Evolutionary conservation across 1,139 yeast genomes (phyloP).

Genomic region (Arxiozyma heterogenica): DNA sequence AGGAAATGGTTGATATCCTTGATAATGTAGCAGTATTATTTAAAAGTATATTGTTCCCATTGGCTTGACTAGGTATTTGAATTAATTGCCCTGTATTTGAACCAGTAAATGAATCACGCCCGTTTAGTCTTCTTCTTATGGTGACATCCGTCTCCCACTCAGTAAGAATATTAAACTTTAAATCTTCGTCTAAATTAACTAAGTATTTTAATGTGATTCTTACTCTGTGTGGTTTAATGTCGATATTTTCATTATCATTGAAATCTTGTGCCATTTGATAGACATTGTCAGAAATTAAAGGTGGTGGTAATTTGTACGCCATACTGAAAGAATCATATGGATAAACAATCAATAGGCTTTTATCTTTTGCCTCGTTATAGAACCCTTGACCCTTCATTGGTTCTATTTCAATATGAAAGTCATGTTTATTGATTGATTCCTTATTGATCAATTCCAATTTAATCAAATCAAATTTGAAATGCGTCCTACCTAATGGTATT

Average conservation of each 20-base stretch:
- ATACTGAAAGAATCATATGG: constrained; percentile 25
- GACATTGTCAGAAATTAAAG: constrained; percentile 5
- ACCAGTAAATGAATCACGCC: neutral
- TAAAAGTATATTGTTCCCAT: neutral
- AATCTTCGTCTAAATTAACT: constrained; percentile 7
- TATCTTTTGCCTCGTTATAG: neutral
- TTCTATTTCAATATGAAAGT: constrained; percentile 14
- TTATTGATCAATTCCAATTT: constrained; percentile 21
- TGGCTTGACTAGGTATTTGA: neutral
- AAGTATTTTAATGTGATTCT: constrained; percentile 19
- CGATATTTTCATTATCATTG: constrained; percentile 2
- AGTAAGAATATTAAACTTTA: constrained; percentile 18
- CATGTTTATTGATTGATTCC: constrained; percentile 1
- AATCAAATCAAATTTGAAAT: constrained; percentile 13
- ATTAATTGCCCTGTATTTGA: neutral
- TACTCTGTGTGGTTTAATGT: constrained; percentile 19
- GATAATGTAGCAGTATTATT: constrained; percentile 5
- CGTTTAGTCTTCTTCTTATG: constrained; percentile 11
- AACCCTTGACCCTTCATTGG: constrained; percentile 12
- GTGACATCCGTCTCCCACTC: constrained; percentile 30
- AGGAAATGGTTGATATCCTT: constrained; percentile 13
- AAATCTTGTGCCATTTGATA: neutral
- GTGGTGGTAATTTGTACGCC: constrained; percentile 24
- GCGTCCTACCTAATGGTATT: constrained; percentile 1
- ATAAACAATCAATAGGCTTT: constrained; percentile 17